Conservation (phyloP, 805 yeast species). For the Sugiyamaella qingdaonensis region DNA sequence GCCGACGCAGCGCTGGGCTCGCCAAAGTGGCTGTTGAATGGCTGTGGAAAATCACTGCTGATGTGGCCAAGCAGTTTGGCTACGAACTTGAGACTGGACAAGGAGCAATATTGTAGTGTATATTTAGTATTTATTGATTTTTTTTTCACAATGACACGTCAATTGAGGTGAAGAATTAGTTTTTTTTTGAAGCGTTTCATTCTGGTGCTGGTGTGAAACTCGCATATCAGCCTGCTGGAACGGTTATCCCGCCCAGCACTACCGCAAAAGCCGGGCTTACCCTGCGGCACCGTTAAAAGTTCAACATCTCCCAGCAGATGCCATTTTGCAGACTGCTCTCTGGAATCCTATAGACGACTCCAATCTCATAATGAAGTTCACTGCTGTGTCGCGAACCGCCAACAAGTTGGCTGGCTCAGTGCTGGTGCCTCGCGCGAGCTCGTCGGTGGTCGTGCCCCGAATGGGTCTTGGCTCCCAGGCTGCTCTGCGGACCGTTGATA, state of each 20-base stretch:
- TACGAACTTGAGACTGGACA: constrained; percentile 49
- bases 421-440: constrained; percentile 4
- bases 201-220: too few relatives aligned
- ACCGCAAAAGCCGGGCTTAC: not conserved
- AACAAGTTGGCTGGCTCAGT: constrained; percentile 9
- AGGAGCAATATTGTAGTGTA: constrained; percentile 5
- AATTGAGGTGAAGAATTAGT: too few relatives aligned
- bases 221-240: too few relatives aligned
- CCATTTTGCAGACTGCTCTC: not conserved
- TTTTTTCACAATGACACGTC: not conserved
- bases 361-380: constrained; percentile 9
- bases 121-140: not conserved
- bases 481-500: constrained; percentile 30
- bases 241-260: not conserved
- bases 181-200: too few relatives aligned
- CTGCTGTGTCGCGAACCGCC: constrained; percentile 12
- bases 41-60: constrained; percentile 45
- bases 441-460: constrained; percentile 13
- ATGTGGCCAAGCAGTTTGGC: constrained; percentile 54
- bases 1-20: constrained; percentile 53
- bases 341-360: constrained; percentile 1
- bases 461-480: constrained; percentile 22
- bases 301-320: not conserved
- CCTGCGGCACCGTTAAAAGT: not conserved
- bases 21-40: constrained; percentile 63